Conservation (phyloP, 75 land plant species). For the Ceratopteris richardii region DNA sequence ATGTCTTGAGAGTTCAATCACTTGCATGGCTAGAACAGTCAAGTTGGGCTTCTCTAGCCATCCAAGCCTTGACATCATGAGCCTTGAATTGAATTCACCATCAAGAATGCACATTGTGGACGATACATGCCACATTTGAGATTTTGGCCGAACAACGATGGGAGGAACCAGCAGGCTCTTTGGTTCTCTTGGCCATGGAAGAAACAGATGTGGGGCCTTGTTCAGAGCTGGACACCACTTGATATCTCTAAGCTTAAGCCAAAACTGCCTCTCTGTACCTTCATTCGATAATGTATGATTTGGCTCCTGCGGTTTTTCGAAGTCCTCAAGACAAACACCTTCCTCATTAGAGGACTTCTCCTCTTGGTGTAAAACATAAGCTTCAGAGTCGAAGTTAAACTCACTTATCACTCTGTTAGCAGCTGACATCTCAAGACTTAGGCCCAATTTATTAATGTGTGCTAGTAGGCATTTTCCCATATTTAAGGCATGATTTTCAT, state of each 20-base stretch:
- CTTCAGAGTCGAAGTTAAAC: not conserved
- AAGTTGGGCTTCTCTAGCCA: slow-evolving; percentile 52
- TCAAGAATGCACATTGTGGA: slow-evolving; percentile 69
- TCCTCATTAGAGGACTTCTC: too few species aligned
- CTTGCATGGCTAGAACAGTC: slow-evolving; percentile 45
- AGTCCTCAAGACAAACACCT: too few species aligned
- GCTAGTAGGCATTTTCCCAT: slow-evolving; percentile 48
- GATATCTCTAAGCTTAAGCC: slow-evolving; percentile 55
- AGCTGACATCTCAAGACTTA: not conserved
- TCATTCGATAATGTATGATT: slow-evolving; percentile 4
- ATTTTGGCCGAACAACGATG: slow-evolving; percentile 53
- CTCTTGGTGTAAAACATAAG: not conserved
- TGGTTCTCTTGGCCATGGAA: slow-evolving; percentile 63
- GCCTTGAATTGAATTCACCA: slow-evolving; percentile 51
- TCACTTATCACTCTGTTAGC: not conserved
- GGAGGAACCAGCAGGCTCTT: slow-evolving; percentile 48
- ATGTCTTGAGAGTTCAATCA: slow-evolving; percentile 55
- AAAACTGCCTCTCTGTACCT: slow-evolving; percentile 48
- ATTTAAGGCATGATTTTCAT: slow-evolving; percentile 29
- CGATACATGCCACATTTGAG: slow-evolving; percentile 90
- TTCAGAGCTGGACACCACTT: slow-evolving; percentile 79
- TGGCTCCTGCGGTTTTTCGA: too few species aligned
- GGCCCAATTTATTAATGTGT: slow-evolving; percentile 48
- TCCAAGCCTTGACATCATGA: slow-evolving; percentile 59
- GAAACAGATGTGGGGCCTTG: slow-evolving; percentile 40